phyloP scores from a whole-genome alignment of 805 yeast species.

The Debaryomyces maramus region DNA sequence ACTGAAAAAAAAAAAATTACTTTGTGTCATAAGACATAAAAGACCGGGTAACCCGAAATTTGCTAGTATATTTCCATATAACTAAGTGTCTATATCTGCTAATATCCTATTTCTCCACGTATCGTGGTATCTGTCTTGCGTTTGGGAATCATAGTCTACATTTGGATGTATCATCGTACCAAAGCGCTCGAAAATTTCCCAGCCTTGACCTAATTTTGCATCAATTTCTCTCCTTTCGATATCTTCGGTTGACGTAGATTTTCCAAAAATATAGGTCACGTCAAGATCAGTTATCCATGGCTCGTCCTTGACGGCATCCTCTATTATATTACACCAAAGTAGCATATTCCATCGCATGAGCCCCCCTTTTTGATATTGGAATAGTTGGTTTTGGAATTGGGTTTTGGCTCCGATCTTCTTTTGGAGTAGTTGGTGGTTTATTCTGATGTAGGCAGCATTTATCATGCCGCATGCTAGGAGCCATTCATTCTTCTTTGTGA shows the following conservation, averaged over 20 bases:
- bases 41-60: background rate
- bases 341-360: conserved; percentile 48
- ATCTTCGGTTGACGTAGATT: conserved; percentile 19
- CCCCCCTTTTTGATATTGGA: conserved; percentile 54
- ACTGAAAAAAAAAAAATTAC: background rate
- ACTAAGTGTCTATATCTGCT: background rate
- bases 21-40: background rate
- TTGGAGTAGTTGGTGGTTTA: conserved; percentile 49
- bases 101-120: conserved; percentile 28
- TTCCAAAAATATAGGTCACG: conserved; percentile 39
- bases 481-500: conserved; percentile 61
- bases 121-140: conserved; percentile 31
- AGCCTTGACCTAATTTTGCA: conserved; percentile 33
- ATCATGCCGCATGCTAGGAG: conserved; percentile 67
- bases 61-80: background rate
- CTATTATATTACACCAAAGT: conserved; percentile 54
- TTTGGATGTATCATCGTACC: conserved; percentile 39
- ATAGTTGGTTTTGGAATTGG: conserved; percentile 50
- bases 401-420: conserved; percentile 50
- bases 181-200: conserved; percentile 27
- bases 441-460: conserved; percentile 54
- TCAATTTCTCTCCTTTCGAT: conserved; percentile 23
- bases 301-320: conserved; percentile 53
- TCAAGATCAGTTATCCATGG: conserved; percentile 64
- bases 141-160: conserved; percentile 26